phyloP scores from a whole-genome alignment of 2,329 filamentous ascomycete genomes.

The Ustilaginoidea virens region DNA sequence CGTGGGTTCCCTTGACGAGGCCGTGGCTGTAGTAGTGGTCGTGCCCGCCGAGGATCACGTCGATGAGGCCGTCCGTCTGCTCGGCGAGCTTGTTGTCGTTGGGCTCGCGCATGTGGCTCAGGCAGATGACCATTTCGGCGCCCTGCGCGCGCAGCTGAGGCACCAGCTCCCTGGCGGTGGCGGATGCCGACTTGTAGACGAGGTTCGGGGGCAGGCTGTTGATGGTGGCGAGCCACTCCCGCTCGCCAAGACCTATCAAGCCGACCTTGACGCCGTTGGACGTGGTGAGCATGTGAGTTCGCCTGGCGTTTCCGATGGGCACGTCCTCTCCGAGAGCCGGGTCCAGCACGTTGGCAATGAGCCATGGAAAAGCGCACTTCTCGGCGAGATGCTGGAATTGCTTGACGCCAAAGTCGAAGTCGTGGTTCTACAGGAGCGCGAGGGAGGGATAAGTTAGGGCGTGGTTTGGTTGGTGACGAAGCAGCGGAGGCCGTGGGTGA shows the following conservation, averaged over 20 bases:
- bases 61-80: slow-evolving; percentile 57
- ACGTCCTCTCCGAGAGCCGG: slow-evolving; percentile 61
- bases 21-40: slow-evolving; percentile 79
- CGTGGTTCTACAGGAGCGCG: slow-evolving; percentile 54
- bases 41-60: slow-evolving; percentile 77
- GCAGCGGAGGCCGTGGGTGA: no score
- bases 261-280: slow-evolving; percentile 79
- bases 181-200: slow-evolving; percentile 64
- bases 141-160: slow-evolving; percentile 59
- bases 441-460: no score
- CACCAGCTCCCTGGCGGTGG: slow-evolving; percentile 60
- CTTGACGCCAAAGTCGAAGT: slow-evolving; percentile 77
- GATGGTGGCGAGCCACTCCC: slow-evolving; percentile 82
- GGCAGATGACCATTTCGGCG: slow-evolving; percentile 66
- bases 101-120: slow-evolving; percentile 77
- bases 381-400: slow-evolving; percentile 60
- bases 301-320: slow-evolving; percentile 59
- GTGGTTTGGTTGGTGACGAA: no score
- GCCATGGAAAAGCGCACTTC: slow-evolving; percentile 77
- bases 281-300: slow-evolving; percentile 61
- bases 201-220: slow-evolving; percentile 72
- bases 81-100: slow-evolving; percentile 78
- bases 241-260: slow-evolving; percentile 70
- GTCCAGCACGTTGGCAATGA: slow-evolving; percentile 78
- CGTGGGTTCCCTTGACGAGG: slow-evolving; percentile 63